Evolutionary conservation across 148 eudicot genomes (phyloP).

Genomic region (Nepenthes gracilis): DNA sequence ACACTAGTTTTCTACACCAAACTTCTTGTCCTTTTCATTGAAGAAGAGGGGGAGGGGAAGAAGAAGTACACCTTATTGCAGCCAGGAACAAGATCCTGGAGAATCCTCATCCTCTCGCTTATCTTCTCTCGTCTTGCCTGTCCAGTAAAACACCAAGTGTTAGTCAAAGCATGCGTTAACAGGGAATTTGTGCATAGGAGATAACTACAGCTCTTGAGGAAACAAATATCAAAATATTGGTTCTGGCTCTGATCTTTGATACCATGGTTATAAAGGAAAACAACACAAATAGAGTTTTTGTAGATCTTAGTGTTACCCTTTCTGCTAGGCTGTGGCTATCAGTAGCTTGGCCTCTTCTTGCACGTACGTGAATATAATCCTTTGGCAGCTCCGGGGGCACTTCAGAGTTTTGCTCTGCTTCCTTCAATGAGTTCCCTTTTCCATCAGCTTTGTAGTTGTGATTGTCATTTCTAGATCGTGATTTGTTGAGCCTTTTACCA

Average conservation of each 20-base stretch:
- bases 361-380: constrained; percentile 96
- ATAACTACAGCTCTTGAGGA: background rate
- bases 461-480: constrained; percentile 37
- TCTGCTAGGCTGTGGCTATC: constrained; percentile 96
- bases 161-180: background rate
- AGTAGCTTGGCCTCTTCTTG: constrained; percentile 98
- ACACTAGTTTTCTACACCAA: too few relatives aligned
- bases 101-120: constrained; percentile 82
- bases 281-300: background rate
- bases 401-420: constrained; percentile 29
- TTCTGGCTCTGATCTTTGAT: background rate
- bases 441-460: constrained; percentile 33
- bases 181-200: background rate
- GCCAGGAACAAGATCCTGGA: constrained; percentile 86
- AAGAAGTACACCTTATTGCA: constrained; percentile 54
- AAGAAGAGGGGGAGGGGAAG: background rate
- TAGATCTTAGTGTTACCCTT: constrained; percentile 42
- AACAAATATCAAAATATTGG: background rate
- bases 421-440: constrained; percentile 46
- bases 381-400: constrained; percentile 44
- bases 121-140: constrained; percentile 97
- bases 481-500: constrained; percentile 47
- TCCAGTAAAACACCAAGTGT: constrained; percentile 6
- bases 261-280: background rate
- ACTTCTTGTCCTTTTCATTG: too few relatives aligned